Percentiles rank a stretch among this genome's conserved stretches.
phyloP scores from a whole-genome alignment of 1,284 basidiomycete species.

The Fomitopsis pinicola region DNA sequence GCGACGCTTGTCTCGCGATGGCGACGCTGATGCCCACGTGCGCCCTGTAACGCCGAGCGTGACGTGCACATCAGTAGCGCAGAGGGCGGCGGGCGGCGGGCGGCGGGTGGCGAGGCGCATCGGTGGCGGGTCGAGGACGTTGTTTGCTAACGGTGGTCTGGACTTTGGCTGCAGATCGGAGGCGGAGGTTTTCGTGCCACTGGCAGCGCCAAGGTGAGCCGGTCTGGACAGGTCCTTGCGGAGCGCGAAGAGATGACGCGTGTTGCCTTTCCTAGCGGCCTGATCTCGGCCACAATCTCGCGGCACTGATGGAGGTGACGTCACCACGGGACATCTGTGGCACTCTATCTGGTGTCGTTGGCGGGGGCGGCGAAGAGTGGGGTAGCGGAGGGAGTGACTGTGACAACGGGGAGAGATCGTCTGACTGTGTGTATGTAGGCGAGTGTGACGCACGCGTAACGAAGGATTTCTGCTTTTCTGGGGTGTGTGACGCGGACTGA shows the following conservation, averaged over 20 bases:
- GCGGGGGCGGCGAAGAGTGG: not conserved
- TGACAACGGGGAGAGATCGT: not conserved
- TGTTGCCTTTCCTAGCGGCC: constrained; percentile 20
- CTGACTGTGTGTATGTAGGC: not conserved
- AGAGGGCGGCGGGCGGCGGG: not conserved
- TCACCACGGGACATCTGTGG: constrained; percentile 2
- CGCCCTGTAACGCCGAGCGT: not conserved
- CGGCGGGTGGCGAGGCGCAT: not conserved
- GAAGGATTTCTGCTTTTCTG: not conserved
- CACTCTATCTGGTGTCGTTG: not conserved
- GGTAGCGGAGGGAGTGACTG: not conserved
- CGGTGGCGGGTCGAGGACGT: not conserved
- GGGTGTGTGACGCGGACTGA: not conserved
- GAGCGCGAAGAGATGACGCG: constrained; percentile 18
- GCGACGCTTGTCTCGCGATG: constrained; percentile 1
- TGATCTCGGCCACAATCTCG: constrained; percentile 24
- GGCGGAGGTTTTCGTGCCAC: constrained; percentile 81
- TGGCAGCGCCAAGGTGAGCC: constrained; percentile 69
- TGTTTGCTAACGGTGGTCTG: not conserved
- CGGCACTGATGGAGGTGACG: constrained; percentile 17
- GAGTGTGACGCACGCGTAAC: not conserved
- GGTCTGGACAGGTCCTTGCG: constrained; percentile 12
- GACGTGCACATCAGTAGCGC: not conserved
- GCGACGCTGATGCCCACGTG: not conserved
- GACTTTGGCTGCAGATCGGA: constrained; percentile 38